Evolutionary conservation across 768 basidiomycete species (phyloP), one percentile per base, ranked within the genome.

Genomic region (Mycena chlorophos): DNA sequence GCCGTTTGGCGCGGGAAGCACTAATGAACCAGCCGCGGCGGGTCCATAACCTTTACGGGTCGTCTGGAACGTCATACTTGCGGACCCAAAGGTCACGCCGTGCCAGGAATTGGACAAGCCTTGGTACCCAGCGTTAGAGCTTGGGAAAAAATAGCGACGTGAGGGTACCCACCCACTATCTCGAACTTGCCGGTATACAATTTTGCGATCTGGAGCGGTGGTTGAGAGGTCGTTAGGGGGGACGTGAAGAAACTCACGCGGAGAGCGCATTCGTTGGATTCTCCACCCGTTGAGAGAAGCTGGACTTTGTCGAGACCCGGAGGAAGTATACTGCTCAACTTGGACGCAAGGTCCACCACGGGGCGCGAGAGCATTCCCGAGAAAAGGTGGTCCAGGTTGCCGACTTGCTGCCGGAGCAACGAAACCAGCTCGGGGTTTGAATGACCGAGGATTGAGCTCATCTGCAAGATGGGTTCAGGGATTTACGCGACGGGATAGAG

Each of bases 121-220:
- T 63, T 43, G 25, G 25, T 34, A 49, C 13, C 25, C 27, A 3
- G 16, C 17, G 38, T 57, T 17, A 55, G 37, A 19, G 19, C 14
- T 25, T 39, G 25, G 3, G 23, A 20, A 31, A 23, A 28, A 29
- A 47, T 40, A 14, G 28, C 16, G 25, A 19, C 27, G 3, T 28
- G 20, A 37, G 6, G 17, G 3, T 13, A 22, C 61, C 42, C 29
- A 60, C 63, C 63, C 20, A 64, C 63, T 28, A 64, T 64, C 50
- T 64, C 63, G n/a, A 64, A 64, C 30, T 64, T 64, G 2, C 60
- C 60, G 23, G 63, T 64, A 48, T 64, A 64, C 52, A 64, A 37
- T 28, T 64, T 64, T 1, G 63, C 63, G 16, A 64, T 64, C 62
- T 63, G 25, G 39, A 46, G 16, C 13, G 25, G 39, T 23, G 5